Conservation (phyloP, 208 protist genomes). For the Entamoeba invadens region DNA sequence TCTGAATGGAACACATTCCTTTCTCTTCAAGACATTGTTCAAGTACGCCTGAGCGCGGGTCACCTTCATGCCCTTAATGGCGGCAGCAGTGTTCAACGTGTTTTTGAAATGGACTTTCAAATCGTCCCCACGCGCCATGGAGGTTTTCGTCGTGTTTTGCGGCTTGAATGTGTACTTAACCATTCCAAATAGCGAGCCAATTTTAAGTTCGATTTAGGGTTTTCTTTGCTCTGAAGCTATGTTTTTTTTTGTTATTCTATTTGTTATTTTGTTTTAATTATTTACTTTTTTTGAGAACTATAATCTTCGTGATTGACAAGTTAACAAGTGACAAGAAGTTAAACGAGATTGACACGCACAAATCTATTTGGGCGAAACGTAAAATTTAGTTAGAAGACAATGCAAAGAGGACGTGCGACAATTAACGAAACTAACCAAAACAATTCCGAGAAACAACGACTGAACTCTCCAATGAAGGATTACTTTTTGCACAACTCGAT, state of each 20-base stretch:
- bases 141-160: background rate
- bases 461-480: too few species aligned
- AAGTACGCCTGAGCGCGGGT: slow-evolving; percentile 54
- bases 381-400: too few species aligned
- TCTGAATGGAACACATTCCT: slow-evolving; percentile 61
- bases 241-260: background rate
- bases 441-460: too few species aligned
- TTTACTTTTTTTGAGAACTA: too few species aligned
- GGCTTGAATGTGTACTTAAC: background rate
- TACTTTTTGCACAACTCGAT: too few species aligned
- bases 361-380: too few species aligned
- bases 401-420: too few species aligned
- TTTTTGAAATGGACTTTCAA: slow-evolving; percentile 71
- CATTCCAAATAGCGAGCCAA: background rate
- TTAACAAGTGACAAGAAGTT: too few species aligned
- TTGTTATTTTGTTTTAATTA: background rate
- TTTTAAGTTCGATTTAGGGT: background rate
- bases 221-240: background rate
- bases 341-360: too few species aligned
- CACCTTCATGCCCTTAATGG: slow-evolving; percentile 55
- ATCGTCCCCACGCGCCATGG: slow-evolving; percentile 46
- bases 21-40: slow-evolving; percentile 56
- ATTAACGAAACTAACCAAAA: too few species aligned
- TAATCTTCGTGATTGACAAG: too few species aligned
- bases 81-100: slow-evolving; percentile 59